Percentiles rank a stretch among this genome's conserved stretches.
Evolutionary conservation across 306 rosid genomes (phyloP).

Genomic region (Castanopsis chinensis): DNA sequence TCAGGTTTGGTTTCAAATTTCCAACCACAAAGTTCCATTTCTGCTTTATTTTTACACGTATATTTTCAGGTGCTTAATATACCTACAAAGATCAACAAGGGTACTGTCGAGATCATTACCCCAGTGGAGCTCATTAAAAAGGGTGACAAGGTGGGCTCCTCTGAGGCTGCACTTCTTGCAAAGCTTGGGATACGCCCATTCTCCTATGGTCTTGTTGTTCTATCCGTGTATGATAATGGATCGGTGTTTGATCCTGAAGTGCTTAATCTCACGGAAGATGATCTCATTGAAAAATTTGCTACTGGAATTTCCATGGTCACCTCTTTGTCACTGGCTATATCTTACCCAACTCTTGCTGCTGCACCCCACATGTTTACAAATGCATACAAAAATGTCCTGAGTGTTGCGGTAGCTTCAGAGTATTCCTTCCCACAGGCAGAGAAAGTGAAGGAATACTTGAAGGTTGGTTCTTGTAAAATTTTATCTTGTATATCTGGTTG

Average conservation of each 20-base stretch:
- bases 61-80: slow-evolving; percentile 47
- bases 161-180: slow-evolving; percentile 59
- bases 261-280: slow-evolving; percentile 57
- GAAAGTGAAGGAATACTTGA: slow-evolving; percentile 48
- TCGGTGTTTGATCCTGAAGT: slow-evolving; percentile 58
- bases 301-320: slow-evolving; percentile 51
- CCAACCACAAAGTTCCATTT: background rate
- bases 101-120: slow-evolving; percentile 60
- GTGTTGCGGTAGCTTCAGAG: slow-evolving; percentile 47
- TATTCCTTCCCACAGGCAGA: slow-evolving; percentile 50
- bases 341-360: slow-evolving; percentile 56
- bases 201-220: slow-evolving; percentile 54
- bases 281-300: slow-evolving; percentile 49
- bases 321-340: slow-evolving; percentile 47
- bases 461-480: slow-evolving; percentile 25
- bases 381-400: slow-evolving; percentile 50
- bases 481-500: background rate
- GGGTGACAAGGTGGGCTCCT: slow-evolving; percentile 61
- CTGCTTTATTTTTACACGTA: background rate
- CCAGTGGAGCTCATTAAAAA: slow-evolving; percentile 61
- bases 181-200: slow-evolving; percentile 63
- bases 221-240: slow-evolving; percentile 49
- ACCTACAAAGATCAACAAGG: slow-evolving; percentile 61
- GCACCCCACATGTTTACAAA: slow-evolving; percentile 55
- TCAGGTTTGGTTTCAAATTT: slow-evolving; percentile 30